phyloP scores from a whole-genome alignment of 148 eudicot species.

The Persicaria maculosa region DNA sequence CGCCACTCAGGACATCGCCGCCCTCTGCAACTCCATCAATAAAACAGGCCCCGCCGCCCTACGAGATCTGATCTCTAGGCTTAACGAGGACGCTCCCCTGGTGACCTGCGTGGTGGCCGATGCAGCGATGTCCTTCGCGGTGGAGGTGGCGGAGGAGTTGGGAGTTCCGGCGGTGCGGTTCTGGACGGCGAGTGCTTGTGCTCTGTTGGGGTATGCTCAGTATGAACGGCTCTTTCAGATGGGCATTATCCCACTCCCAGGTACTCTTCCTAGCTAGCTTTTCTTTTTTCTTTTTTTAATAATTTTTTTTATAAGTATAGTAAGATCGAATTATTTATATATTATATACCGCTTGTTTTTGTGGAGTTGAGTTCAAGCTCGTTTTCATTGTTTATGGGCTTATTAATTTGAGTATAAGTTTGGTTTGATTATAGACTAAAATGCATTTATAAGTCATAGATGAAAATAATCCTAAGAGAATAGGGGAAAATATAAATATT shows the following conservation, averaged over 20 bases:
- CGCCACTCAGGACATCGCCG: constrained; percentile 22
- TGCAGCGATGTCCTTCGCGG: constrained; percentile 25
- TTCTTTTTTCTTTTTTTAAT: too few relatives aligned
- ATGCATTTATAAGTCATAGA: too few relatives aligned
- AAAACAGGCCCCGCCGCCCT: constrained; percentile 18
- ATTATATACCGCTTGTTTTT: too few relatives aligned
- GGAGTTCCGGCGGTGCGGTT: constrained; percentile 24
- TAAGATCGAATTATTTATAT: too few relatives aligned
- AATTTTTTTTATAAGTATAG: too few relatives aligned
- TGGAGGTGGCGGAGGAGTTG: constrained; percentile 32
- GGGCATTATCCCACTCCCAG: constrained; percentile 33
- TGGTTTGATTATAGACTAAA: too few relatives aligned
- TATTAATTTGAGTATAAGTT: too few relatives aligned
- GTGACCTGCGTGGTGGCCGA: constrained; percentile 34
- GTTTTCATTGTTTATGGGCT: too few relatives aligned
- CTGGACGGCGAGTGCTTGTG: constrained; percentile 39
- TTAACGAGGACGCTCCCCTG: constrained; percentile 13
- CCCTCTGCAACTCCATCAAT: constrained; percentile 15
- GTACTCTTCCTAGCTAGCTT: constrained; percentile 13
- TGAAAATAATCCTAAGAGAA: too few relatives aligned
- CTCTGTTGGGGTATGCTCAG: constrained; percentile 26
- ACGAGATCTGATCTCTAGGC: constrained; percentile 21
- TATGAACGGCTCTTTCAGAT: constrained; percentile 17
- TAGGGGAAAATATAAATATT: too few relatives aligned
- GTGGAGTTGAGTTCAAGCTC: too few relatives aligned